Base-by-base conservation (phyloP, 306 rosid genomes). In the Hippophae gyantsensis region DNA sequence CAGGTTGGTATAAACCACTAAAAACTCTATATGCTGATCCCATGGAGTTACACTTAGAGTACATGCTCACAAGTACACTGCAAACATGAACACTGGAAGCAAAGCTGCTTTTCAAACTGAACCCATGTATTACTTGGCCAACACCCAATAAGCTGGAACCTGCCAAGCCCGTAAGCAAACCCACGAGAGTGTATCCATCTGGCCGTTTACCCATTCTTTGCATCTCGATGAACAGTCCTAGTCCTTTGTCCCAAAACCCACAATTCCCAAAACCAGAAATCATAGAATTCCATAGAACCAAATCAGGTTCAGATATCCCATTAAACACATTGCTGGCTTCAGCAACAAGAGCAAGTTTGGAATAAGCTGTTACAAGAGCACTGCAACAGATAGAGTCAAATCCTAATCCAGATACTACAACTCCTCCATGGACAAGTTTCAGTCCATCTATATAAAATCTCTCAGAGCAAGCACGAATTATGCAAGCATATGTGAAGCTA, bases 251-350 rank as follows among this genome's bases (percentile, higher is more conserved):
- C 86, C 90, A 85, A 45, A 65, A 54, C 51, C 94, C 94, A 60
- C 69, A 74, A 49, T 49, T 13, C 14, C 13, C 14, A 49, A 47
- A 85, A 61, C 82, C 92, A 53, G 79, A 87, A 72, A 92, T 87
- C 71, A 92, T 56, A 0, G 93, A 85, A 74, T 85, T 87, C 89
- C 96, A 87, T 80, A 83, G 43, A 14, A 85, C 98, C 79, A 78
- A 78, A 65, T 87, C 96, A 1, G 79, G 93, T 47, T 72, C 78
- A 18, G 54, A n/a, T 13, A 81, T 78, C 67, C 63, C 66, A 71
- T 78, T 2, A 53, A 92, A 92, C 72, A 87, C 89, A 72, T 71
- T 74, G 61, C 61, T 41, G 5, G 93, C 93, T 48, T 90, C 83
- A 18, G 67, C 83, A 75, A 85, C 79, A 69, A 78, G 70, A 13